A percentile compares a stretch with the other conserved stretches of the same genome.
These are phyloP conservation scores for Blattamonas nauphoetae DNA, from an alignment of 78 protist genomes.

Conservation along the genomic window DNA sequence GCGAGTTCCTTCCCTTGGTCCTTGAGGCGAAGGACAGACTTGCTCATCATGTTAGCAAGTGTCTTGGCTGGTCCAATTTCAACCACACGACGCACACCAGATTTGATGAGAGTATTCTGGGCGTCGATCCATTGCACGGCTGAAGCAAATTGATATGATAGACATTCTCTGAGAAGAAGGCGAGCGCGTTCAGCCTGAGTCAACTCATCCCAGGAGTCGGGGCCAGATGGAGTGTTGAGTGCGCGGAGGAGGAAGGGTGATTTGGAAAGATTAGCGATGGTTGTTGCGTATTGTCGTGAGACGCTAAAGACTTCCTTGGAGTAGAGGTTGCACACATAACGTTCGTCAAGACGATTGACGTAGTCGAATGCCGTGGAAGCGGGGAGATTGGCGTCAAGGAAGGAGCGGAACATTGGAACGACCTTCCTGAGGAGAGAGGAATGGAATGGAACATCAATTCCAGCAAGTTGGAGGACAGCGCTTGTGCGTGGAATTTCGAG, in stretches of 20 bases:
- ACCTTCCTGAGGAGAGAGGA: slow-evolving; percentile 33
- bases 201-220: no score
- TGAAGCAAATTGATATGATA: slow-evolving; percentile 58
- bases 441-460: slow-evolving; percentile 72
- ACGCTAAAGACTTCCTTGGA: neutral
- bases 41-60: slow-evolving; percentile 21
- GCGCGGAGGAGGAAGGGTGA: no score
- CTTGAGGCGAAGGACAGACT: no score
- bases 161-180: slow-evolving; percentile 38
- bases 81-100: slow-evolving; percentile 40
- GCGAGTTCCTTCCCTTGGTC: no score
- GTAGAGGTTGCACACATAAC: slow-evolving; percentile 49
- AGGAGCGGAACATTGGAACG: slow-evolving; percentile 13
- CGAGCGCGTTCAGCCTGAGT: no score
- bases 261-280: no score
- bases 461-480: slow-evolving; percentile 53
- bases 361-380: neutral
- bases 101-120: slow-evolving; percentile 37
- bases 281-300: no score
- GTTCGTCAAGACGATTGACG: neutral
- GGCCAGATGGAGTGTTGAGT: no score
- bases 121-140: slow-evolving; percentile 62
- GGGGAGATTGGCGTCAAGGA: neutral
- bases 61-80: slow-evolving; percentile 53
- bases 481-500: slow-evolving; percentile 27